Percentiles rank a stretch among this genome's conserved stretches.
phyloP scores from a whole-genome alignment of 805 yeast genomes.

The Candida silvatica region DNA sequence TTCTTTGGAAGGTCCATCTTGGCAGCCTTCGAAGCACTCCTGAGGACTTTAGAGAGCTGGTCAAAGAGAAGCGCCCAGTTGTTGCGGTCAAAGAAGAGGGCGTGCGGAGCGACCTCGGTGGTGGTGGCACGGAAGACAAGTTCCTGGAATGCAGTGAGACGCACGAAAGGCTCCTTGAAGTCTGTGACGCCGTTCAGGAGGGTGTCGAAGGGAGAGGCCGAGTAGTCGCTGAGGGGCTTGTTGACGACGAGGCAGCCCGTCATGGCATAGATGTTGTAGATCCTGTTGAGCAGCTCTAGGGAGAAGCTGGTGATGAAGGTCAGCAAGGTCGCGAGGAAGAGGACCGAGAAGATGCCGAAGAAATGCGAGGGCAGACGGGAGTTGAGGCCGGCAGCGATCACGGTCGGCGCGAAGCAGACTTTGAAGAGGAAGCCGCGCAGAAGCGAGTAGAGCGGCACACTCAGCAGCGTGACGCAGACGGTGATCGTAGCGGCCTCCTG shows the following conservation, averaged over 20 bases:
- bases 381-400: constrained; percentile 28
- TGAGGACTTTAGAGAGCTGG: constrained; percentile 50
- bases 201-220: constrained; percentile 52
- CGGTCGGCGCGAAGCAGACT: constrained; percentile 23
- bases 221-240: constrained; percentile 48
- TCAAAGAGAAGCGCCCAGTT: constrained; percentile 52
- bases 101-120: constrained; percentile 36
- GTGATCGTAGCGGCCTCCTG: constrained; percentile 31
- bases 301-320: constrained; percentile 25
- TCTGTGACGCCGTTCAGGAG: constrained; percentile 56
- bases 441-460: constrained; percentile 33
- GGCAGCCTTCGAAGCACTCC: constrained; percentile 23
- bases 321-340: constrained; percentile 25
- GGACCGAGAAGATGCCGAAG: constrained; percentile 23
- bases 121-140: constrained; percentile 55
- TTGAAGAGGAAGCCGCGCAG: constrained; percentile 34
- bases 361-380: constrained; percentile 30
- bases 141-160: constrained; percentile 69
- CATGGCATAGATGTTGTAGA: constrained; percentile 57
- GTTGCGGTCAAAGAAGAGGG: constrained; percentile 38
- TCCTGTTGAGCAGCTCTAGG: constrained; percentile 51
- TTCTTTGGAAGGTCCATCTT: constrained; percentile 15
- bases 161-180: constrained; percentile 34
- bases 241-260: constrained; percentile 67
- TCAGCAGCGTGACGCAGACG: constrained; percentile 17